phyloP scores from a whole-genome alignment of 2,329 filamentous ascomycete genomes.

The Beauveria australis region DNA sequence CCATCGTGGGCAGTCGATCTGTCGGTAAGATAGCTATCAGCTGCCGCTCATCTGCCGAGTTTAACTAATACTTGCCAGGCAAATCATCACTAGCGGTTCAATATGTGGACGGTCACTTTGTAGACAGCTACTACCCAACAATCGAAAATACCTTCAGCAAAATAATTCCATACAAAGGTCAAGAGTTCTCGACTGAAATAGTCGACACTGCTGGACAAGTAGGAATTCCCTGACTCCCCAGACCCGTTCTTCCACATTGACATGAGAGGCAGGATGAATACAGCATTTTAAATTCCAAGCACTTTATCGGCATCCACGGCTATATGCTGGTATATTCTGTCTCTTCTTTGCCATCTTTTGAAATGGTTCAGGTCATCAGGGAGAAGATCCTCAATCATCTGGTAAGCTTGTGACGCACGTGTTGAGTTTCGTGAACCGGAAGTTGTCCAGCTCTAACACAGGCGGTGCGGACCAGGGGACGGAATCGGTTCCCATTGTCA shows the following conservation, averaged over 20 bases:
- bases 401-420: slow-evolving; percentile 42
- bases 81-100: slow-evolving; percentile 97
- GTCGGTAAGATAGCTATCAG: slow-evolving; percentile 44
- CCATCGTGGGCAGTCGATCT: slow-evolving; percentile 89
- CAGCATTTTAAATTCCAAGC: slow-evolving; percentile 95
- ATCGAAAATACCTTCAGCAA: slow-evolving; percentile 99
- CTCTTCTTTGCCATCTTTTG: slow-evolving; percentile 84
- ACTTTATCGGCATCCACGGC: slow-evolving; percentile 97
- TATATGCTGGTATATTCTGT: slow-evolving; percentile 99
- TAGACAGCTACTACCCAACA: slow-evolving; percentile 97
- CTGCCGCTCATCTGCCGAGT: not conserved
- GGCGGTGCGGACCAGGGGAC: slow-evolving; percentile 54
- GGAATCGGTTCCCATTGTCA: slow-evolving; percentile 84
- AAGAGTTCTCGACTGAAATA: slow-evolving; percentile 93
- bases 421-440: not conserved
- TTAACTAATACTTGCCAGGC: slow-evolving; percentile 43
- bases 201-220: slow-evolving; percentile 96
- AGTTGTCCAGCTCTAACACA: not conserved
- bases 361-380: slow-evolving; percentile 92
- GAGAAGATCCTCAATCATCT: slow-evolving; percentile 97
- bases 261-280: slow-evolving; percentile 70
- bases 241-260: slow-evolving; percentile 3
- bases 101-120: slow-evolving; percentile 95
- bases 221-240: slow-evolving; percentile 21
- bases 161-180: slow-evolving; percentile 83